Conservation (phyloP, 257 asterid species). For the Rubia yunnanensis region DNA sequence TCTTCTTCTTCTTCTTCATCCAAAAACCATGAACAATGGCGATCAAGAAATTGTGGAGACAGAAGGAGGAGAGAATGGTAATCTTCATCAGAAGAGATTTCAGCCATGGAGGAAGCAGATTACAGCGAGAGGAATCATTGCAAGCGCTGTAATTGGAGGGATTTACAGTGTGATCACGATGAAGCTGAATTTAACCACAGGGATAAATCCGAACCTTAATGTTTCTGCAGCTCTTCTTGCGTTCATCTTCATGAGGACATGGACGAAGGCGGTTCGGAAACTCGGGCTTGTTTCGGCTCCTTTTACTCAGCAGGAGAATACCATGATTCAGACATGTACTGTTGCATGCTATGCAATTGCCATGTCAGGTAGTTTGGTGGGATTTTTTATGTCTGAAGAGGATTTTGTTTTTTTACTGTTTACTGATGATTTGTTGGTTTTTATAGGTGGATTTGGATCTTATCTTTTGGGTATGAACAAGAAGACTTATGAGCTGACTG, state of each 20-base stretch:
- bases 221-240: conserved; percentile 84
- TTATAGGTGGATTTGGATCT: conserved; percentile 84
- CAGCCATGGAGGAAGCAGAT: conserved; percentile 68
- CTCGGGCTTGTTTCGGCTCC: conserved; percentile 47
- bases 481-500: conserved; percentile 64
- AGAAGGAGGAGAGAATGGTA: conserved; percentile 3
- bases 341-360: conserved; percentile 90
- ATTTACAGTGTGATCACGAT: conserved; percentile 61
- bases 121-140: conserved; percentile 47
- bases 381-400: background rate
- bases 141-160: conserved; percentile 53
- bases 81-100: conserved; percentile 13
- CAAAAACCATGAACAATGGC: conserved; percentile 1
- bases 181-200: conserved; percentile 76
- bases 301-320: conserved; percentile 79
- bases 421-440: background rate
- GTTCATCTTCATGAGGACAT: conserved; percentile 38
- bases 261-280: conserved; percentile 47
- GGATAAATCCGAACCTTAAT: conserved; percentile 71
- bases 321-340: conserved; percentile 84
- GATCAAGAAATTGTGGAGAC: conserved; percentile 2
- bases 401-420: background rate
- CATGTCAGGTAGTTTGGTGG: conserved; percentile 41
- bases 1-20: background rate
- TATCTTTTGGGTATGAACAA: conserved; percentile 64